Percentiles rank a stretch among this genome's conserved stretches.
phyloP scores from a whole-genome alignment of 2,329 filamentous ascomycete species.

The Cryphonectria naterciae region DNA sequence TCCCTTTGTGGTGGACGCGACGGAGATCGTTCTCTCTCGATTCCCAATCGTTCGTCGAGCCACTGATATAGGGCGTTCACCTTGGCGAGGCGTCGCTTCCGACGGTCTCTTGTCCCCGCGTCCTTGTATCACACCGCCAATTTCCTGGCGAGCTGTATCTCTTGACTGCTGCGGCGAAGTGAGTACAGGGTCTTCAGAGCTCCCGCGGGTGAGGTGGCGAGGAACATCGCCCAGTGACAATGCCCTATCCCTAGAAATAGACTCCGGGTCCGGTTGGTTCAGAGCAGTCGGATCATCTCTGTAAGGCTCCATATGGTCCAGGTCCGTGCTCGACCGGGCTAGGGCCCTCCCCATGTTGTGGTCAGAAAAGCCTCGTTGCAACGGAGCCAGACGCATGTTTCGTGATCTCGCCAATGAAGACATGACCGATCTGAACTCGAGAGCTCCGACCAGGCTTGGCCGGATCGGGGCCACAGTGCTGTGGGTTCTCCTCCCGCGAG shows the following conservation, averaged over 20 bases:
- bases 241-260: slow-evolving; percentile 44
- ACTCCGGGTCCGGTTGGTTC: slow-evolving; percentile 15
- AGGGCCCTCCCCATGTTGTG: slow-evolving; percentile 44
- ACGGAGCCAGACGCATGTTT: slow-evolving; percentile 72
- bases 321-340: slow-evolving; percentile 21
- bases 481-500: slow-evolving; percentile 66
- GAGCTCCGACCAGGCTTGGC: slow-evolving; percentile 87
- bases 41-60: slow-evolving; percentile 36
- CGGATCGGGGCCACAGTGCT: slow-evolving; percentile 83
- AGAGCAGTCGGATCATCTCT: slow-evolving; percentile 22
- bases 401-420: slow-evolving; percentile 83
- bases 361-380: slow-evolving; percentile 73
- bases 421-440: slow-evolving; percentile 91
- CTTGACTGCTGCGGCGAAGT: not conserved
- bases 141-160: not conserved
- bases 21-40: slow-evolving; percentile 30
- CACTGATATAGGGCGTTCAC: slow-evolving; percentile 13
- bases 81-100: slow-evolving; percentile 2
- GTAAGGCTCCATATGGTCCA: slow-evolving; percentile 12
- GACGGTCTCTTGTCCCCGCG: not conserved
- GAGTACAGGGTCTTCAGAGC: not conserved
- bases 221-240: slow-evolving; percentile 52
- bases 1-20: slow-evolving; percentile 35
- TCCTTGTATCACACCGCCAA: slow-evolving; percentile 2
- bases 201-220: slow-evolving; percentile 35